phyloP scores from a whole-genome alignment of 2,329 filamentous ascomycete species.

The Aaosphaeria pasadenensis region DNA sequence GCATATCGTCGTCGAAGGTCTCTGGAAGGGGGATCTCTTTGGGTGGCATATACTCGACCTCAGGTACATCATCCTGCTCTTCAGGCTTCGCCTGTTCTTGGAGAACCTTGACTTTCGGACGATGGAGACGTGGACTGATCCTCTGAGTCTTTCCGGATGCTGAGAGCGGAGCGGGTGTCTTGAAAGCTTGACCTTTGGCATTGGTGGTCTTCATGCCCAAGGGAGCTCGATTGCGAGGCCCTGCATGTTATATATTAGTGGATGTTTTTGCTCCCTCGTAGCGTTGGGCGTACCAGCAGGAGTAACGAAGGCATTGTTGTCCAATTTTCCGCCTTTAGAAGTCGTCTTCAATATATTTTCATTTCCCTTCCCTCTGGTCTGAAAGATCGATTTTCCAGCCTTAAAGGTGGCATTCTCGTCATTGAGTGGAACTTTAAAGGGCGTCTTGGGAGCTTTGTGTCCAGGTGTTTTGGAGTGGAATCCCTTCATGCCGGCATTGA shows the following conservation, averaged over 20 bases:
- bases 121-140: constrained; percentile 57
- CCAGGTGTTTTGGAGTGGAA: constrained; percentile 76
- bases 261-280: background rate
- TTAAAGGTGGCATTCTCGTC: constrained; percentile 78
- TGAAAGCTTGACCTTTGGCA: constrained; percentile 70
- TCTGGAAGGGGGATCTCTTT: constrained; percentile 61
- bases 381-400: constrained; percentile 58
- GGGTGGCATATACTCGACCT: constrained; percentile 88
- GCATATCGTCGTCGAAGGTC: constrained; percentile 62
- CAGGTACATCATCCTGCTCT: constrained; percentile 60
- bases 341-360: constrained; percentile 52
- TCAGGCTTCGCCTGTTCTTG: constrained; percentile 54
- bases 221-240: constrained; percentile 70
- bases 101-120: constrained; percentile 60
- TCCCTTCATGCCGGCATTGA: constrained; percentile 62
- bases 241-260: constrained; percentile 36
- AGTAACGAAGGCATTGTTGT: constrained; percentile 70
- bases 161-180: constrained; percentile 63
- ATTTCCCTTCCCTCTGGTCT: constrained; percentile 55
- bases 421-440: constrained; percentile 71
- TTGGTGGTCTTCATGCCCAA: constrained; percentile 96
- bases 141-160: constrained; percentile 61
- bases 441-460: constrained; percentile 74
- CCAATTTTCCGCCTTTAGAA: constrained; percentile 52
- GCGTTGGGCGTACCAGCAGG: constrained; percentile 63